These are phyloP conservation scores for Rhododendron kiyosumense DNA, from an alignment of 148 eudicot genomes.

Conservation along the genomic window DNA sequence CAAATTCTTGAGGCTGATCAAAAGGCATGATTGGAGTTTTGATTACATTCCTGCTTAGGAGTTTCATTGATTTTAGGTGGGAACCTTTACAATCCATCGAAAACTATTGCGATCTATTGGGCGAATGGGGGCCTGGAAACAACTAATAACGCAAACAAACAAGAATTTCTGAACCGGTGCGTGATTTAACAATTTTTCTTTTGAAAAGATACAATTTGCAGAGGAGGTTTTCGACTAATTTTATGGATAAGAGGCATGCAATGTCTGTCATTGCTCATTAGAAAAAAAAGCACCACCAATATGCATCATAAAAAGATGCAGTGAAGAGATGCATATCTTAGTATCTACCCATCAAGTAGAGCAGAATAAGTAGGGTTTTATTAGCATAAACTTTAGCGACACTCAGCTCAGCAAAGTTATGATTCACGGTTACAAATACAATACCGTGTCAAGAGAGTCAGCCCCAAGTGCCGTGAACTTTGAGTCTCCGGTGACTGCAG, in stretches of 20 bases:
- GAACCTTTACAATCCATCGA: not conserved
- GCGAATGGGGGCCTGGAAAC: not conserved
- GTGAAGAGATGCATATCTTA: not conserved
- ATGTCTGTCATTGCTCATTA: not conserved
- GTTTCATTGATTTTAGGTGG: not conserved
- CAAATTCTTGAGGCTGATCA: not conserved
- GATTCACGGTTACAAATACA: not conserved
- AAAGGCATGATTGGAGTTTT: not conserved
- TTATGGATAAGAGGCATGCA: not conserved
- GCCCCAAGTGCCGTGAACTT: constrained; percentile 33
- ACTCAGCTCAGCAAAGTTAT: not conserved
- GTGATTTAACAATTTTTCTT: not conserved
- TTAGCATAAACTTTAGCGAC: not conserved
- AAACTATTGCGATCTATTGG: not conserved
- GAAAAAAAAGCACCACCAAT: not conserved
- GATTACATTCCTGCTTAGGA: not conserved
- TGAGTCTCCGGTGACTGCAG: constrained; percentile 28
- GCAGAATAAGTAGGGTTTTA: not conserved
- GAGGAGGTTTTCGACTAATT: not conserved
- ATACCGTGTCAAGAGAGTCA: constrained; percentile 42
- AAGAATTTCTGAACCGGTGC: not conserved
- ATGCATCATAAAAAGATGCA: not conserved
- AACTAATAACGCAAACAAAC: not conserved
- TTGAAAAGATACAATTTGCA: not conserved
- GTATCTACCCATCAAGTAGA: not conserved